phyloP scores from a whole-genome alignment of 2,329 filamentous ascomycete species.

The Madurella mycetomatis region DNA sequence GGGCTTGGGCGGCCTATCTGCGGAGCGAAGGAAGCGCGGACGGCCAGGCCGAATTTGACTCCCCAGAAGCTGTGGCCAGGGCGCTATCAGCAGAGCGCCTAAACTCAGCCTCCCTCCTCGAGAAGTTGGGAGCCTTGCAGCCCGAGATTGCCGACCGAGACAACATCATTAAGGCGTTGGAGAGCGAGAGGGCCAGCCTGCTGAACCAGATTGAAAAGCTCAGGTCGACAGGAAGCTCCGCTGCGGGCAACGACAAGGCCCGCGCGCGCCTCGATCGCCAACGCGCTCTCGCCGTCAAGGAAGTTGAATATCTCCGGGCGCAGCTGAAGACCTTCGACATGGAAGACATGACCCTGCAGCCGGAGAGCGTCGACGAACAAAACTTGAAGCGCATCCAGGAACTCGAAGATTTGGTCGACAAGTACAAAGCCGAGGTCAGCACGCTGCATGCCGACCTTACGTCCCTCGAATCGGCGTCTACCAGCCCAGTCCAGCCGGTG shows the following conservation, averaged over 20 bases:
- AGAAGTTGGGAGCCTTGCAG: conserved; percentile 73
- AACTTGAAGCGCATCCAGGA: conserved; percentile 72
- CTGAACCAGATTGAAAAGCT: conserved; percentile 66
- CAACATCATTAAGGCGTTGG: conserved; percentile 64
- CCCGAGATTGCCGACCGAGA: conserved; percentile 76
- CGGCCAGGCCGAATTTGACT: conserved; percentile 70
- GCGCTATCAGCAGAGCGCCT: conserved; percentile 79
- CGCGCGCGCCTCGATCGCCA: conserved; percentile 79
- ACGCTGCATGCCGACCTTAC: conserved; percentile 70
- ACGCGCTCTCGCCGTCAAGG: conserved; percentile 78
- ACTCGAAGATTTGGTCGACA: conserved; percentile 79
- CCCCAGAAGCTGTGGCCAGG: conserved; percentile 79
- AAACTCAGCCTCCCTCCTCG: conserved; percentile 72
- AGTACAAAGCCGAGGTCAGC: conserved; percentile 79
- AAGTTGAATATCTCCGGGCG: conserved; percentile 88
- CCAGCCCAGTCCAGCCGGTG: conserved; percentile 33
- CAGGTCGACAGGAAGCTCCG: conserved; percentile 46
- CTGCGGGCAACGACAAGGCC: conserved; percentile 56
- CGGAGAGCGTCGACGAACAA: conserved; percentile 70
- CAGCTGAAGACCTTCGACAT: conserved; percentile 85
- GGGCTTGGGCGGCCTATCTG: conserved; percentile 82
- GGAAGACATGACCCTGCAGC: conserved; percentile 82
- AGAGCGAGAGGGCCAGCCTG: conserved; percentile 64
- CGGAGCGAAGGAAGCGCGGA: conserved; percentile 60
- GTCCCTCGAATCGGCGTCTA: conserved; percentile 48